Evolutionary conservation across 2,329 filamentous ascomycete species (phyloP), one percentile per base, ranked within the genome.

Genomic region (Cladosporium sphaerospermum): DNA sequence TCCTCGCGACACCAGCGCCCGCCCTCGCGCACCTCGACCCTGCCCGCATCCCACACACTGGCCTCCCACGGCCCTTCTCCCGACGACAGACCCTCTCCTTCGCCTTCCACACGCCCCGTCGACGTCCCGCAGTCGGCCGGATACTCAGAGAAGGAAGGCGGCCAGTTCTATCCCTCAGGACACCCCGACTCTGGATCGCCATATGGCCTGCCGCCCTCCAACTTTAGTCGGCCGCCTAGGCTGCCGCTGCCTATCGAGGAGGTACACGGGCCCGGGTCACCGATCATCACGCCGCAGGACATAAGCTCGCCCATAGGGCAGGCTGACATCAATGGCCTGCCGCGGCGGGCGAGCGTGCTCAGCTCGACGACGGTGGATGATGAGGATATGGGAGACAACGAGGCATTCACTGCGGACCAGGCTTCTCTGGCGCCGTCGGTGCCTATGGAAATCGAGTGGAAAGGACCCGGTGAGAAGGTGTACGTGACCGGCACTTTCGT

Each of bases 401-500:
- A 93, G 62, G 89, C 90, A 66, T 78, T 92, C 65, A 80, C 84
- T 37, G 73, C 71, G 54, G 64, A 66, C 32, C 40, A 47, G 32
- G 69, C 73, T 16, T 85, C 88, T 63, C 83, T 83, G 14, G 81
- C 85, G 57, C 86, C 87, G 37, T 88, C 88, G 7, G 88, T 97
- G 40, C 88, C 89, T 2, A 95, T 89, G 1, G 75, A 81, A 54
- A 83, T 99, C 54, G 88, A 95, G 71, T 99, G 93, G 93, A 81
- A 80, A 59, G 80, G 82, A 8, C 53, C 32, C 53, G 91, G 88
- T 54, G 88, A 95, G 54, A 95, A 91, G 71, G 83, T 97, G 59
- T 99, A 96, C 69, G 90, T 99, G 43, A 99, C 93, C 0, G 92
- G 92, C 59, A 97, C 93, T 16, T 96, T 97, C 67, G 95, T 95